These are phyloP conservation scores for Diospyros kaki DNA, from an alignment of 148 eudicot genomes.

Conservation along the genomic window DNA sequence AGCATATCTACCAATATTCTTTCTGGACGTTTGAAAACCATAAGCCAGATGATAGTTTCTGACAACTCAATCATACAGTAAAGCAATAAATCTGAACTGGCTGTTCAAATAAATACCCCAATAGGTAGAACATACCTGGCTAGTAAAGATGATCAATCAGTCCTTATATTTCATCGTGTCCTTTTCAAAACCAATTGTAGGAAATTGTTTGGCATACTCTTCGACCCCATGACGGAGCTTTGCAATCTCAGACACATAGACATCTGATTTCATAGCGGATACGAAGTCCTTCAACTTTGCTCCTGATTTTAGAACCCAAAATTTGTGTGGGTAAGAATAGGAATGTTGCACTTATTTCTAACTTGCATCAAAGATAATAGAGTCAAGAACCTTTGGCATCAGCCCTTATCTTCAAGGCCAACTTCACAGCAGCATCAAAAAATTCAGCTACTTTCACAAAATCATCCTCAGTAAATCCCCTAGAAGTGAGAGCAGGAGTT, in stretches of 20 bases:
- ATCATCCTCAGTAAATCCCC: constrained; percentile 91
- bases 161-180: constrained; percentile 91
- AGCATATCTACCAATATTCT: neutral
- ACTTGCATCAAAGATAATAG: neutral
- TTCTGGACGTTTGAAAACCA: neutral
- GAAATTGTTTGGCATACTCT: constrained; percentile 96
- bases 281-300: constrained; percentile 95
- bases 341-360: neutral
- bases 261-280: constrained; percentile 58
- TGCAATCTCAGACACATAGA: constrained; percentile 53
- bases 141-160: constrained; percentile 25
- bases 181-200: constrained; percentile 93
- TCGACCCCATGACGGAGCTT: constrained; percentile 83
- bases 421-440: constrained; percentile 87
- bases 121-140: constrained; percentile 7
- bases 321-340: neutral
- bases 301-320: constrained; percentile 38
- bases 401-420: constrained; percentile 81
- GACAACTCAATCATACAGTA: neutral
- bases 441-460: constrained; percentile 92
- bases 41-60: neutral
- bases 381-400: constrained; percentile 55
- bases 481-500: constrained; percentile 93
- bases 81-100: neutral
- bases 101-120: neutral